Base-by-base conservation (phyloP, 1,284 basidiomycete genomes). In the Takashimella tepidaria region DNA sequence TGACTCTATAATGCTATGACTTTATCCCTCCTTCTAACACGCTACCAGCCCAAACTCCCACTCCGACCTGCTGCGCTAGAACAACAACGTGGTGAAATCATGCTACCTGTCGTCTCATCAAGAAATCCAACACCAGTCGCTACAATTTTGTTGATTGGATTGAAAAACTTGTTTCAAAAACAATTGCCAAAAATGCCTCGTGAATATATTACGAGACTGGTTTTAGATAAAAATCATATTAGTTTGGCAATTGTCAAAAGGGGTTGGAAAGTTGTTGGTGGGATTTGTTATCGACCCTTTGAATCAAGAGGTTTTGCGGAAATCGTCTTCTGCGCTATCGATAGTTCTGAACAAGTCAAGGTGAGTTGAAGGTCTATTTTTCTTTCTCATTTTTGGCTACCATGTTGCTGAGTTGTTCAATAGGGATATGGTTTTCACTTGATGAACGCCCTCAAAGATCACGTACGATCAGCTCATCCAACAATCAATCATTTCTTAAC, bases 181-280 rank as follows among this genome's bases (percentile, higher is more conserved):
- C 96, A 99, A 73, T 77, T 99, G 5, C 96, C 96, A 6, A 98
- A 98, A 76, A 98, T 99, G 96, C 96, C 96, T 20, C 81, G 92
- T 67, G 96, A 98, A 73, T 98, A 99, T 68, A 99, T 99, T 61
- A 91, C 96, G 1, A 84, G 96, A 37, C 81, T 98, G 13, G 95
- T 98, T 0, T 89, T 92, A 60, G 95, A 98, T 72, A 80, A 82
- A 41, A 96, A 93, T 67, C 96, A 96, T 45, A 88, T 88, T 69
- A 84, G 85, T 43, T 82, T 99, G 56, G 95, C 92, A 3, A 98
- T 99, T 70, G 87, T 98, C 70, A 98, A 98, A 75, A 82, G 87
- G 24, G 96, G 96, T 0, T 86, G 87, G 73, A 92, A 95, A 67
- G 95, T 98, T 41, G 95, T 98, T 1, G 96, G 95, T 20, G 96